A percentile compares a stretch with the other conserved stretches of the same genome.
phyloP scores from a whole-genome alignment of 2,329 filamentous ascomycete genomes.

The Phyllosticta ampelicida region DNA sequence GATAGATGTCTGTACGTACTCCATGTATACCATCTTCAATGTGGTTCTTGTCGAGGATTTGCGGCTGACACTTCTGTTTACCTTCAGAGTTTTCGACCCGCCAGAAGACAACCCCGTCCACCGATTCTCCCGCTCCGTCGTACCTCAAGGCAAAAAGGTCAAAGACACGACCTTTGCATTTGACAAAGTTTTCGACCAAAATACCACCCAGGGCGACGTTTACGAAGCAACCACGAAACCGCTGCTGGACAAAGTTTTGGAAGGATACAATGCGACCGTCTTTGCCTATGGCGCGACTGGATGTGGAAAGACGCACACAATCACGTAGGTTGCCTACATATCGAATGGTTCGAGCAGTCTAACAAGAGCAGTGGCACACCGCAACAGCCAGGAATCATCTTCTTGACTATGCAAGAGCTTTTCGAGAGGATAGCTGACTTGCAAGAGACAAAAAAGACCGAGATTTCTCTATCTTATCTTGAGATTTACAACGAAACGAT shows the following conservation, averaged over 20 bases:
- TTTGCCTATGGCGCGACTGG: constrained; percentile 97
- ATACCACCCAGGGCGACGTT: constrained; percentile 80
- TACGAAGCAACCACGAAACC: constrained; percentile 86
- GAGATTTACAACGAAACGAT: constrained; percentile 99
- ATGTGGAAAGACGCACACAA: constrained; percentile 97
- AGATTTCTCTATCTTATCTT: constrained; percentile 85
- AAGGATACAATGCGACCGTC: constrained; percentile 97
- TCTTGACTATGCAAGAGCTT: constrained; percentile 96
- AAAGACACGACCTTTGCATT: constrained; percentile 98
- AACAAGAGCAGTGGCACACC: constrained; percentile 52
- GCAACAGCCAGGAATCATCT: constrained; percentile 93
- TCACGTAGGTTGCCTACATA: constrained; percentile 36
- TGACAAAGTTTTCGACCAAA: constrained; percentile 94
- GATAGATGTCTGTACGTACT: constrained; percentile 73
- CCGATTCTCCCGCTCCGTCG: constrained; percentile 70
- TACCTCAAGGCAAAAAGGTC: constrained; percentile 72
- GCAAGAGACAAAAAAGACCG: constrained; percentile 75
- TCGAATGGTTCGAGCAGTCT: constrained; percentile 14
- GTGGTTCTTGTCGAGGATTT: constrained; percentile 1
- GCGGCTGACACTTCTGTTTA: constrained; percentile 16
- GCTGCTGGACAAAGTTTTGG: constrained; percentile 87
- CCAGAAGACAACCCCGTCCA: constrained; percentile 91
- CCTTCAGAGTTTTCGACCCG: constrained; percentile 79
- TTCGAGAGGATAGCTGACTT: constrained; percentile 92
- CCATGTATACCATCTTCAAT: not conserved